Evolutionary conservation across 164 flowering plant genomes (phyloP), one percentile per base, ranked within the genome.

Genomic region (Protea cynaroides): DNA sequence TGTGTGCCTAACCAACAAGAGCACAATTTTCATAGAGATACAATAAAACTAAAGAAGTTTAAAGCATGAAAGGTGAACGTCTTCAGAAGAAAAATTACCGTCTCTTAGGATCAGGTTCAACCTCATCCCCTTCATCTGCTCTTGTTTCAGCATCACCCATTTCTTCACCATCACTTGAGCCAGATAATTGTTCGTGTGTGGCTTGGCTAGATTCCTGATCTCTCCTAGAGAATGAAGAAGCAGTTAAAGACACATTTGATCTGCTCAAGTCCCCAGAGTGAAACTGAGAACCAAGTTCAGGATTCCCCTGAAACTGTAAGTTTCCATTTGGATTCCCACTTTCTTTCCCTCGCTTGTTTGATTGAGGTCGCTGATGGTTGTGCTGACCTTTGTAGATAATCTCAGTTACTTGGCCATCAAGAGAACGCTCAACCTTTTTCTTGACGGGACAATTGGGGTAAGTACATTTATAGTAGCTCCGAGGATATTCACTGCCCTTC

Each of bases 401-500:
- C 77, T 91, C 93, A 67, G 88, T 84, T 24, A 94, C 82, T 50
- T 87, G 96, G 17, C 97, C 99, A 65, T 87, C 86, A 74, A 73
- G 74, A 40, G 89, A 80, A n/a, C 87, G 84, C 71, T 91, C 97
- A 38, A 94, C 95, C 72, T 91, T 89, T 77, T 94, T 94, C 82
- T 86, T 94, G 29, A 91, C 97, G 44, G 85, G 89, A 72, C 99
- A 94, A 65, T 73, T 81, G 44, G 70, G 68, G 72, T 82, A 80
- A 15, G 96, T 85, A 60, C 99, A 94, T 73, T 87, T 91, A 73
- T 94, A 94, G 68, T 94, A 94, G 78, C 97, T 91, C 59, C 97
- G 77, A 52, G 97, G 97, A 76, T 69, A 88, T 62, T 88, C 97
- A 67, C 93, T 88, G 8, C 93, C 95, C 70, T 94, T 94, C 56